These are phyloP conservation scores for Vitis hybrid DNA, from an alignment of 177 flowering plant genomes.

Conservation along the genomic window DNA sequence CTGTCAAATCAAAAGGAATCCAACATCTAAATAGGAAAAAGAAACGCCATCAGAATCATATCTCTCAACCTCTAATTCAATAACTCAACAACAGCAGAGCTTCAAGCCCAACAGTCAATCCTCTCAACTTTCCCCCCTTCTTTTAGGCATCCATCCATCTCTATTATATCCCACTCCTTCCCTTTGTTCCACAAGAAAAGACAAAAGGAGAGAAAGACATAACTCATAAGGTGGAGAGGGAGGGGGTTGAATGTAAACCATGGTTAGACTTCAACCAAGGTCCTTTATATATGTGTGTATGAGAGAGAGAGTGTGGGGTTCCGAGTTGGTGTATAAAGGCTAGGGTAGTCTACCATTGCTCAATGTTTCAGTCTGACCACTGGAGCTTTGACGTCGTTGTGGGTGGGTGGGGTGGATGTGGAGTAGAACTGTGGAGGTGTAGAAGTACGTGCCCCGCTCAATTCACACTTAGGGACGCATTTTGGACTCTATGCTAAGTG, in stretches of 20 bases:
- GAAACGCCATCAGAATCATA: no score
- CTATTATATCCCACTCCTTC: neutral
- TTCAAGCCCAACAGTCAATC: neutral
- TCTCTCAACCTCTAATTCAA: neutral
- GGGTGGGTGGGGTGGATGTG: no score
- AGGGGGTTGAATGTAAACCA: slow-evolving; percentile 1
- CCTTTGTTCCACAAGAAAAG: slow-evolving; percentile 12
- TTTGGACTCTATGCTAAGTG: no score
- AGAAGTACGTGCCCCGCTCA: no score
- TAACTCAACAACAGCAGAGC: neutral
- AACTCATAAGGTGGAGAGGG: neutral
- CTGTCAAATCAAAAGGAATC: slow-evolving; percentile 1
- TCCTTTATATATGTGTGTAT: no score
- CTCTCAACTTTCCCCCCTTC: slow-evolving; percentile 9
- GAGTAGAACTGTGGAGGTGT: no score
- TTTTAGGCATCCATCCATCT: neutral
- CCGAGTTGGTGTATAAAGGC: neutral
- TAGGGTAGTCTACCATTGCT: neutral
- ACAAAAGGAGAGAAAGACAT: neutral
- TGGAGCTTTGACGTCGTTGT: slow-evolving; percentile 7
- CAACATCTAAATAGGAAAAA: no score
- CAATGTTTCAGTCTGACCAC: slow-evolving; percentile 14
- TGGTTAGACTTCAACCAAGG: neutral
- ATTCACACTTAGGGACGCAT: no score
- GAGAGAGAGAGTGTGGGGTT: neutral